These are phyloP conservation scores for Hyphopichia pseudoburtonii DNA, from an alignment of 1,139 yeast genomes.

Conservation along the genomic window DNA sequence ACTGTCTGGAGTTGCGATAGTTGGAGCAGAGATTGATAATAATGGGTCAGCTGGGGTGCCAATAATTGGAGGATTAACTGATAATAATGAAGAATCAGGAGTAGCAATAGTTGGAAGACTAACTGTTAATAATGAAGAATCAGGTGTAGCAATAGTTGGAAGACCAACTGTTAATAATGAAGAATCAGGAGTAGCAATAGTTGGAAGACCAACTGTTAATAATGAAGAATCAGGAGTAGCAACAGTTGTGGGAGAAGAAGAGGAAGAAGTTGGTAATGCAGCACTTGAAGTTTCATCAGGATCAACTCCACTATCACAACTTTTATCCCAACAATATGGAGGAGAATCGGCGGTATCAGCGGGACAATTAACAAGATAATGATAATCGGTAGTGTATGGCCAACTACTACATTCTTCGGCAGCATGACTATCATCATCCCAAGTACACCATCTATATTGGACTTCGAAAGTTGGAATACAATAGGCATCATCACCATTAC, in stretches of 20 bases:
- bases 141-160: no score
- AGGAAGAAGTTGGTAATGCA: not conserved
- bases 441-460: not conserved
- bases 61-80: not conserved
- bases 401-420: not conserved
- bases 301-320: not conserved
- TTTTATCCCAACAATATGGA: not conserved
- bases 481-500: not conserved
- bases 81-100: not conserved
- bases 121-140: not conserved
- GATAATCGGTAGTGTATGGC: not conserved
- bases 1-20: not conserved
- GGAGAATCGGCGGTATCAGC: not conserved
- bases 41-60: not conserved
- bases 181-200: not conserved
- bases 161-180: no score
- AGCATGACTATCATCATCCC: slow-evolving; percentile 1
- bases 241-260: no score
- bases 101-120: no score
- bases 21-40: not conserved
- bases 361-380: not conserved
- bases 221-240: not conserved
- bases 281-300: not conserved
- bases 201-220: not conserved
- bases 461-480: not conserved